These are phyloP conservation scores for Cercospora janseana DNA, from an alignment of 2,329 filamentous ascomycete genomes.

Conservation along the genomic window DNA sequence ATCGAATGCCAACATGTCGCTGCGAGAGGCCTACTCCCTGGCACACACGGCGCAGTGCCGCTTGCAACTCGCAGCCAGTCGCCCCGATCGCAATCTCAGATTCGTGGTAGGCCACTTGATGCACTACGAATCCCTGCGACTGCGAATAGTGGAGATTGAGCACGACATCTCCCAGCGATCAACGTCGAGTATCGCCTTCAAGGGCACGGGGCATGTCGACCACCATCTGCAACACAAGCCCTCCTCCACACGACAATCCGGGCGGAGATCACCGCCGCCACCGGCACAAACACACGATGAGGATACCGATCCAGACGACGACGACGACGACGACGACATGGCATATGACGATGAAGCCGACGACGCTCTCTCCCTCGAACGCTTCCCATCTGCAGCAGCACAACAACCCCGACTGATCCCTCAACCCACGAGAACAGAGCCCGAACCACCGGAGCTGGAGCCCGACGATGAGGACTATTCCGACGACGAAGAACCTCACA, in stretches of 20 bases:
- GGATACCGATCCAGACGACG: slow-evolving; percentile 24
- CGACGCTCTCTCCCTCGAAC: slow-evolving; percentile 30
- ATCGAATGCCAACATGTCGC: slow-evolving; percentile 33
- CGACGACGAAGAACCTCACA: slow-evolving; percentile 32
- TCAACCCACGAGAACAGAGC: slow-evolving; percentile 12
- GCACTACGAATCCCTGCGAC: slow-evolving; percentile 37
- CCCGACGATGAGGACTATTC: slow-evolving; percentile 30
- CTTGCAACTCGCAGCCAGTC: slow-evolving; percentile 35
- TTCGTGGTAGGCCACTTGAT: slow-evolving; percentile 40
- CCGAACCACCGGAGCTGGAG: slow-evolving; percentile 29
- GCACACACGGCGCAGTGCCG: slow-evolving; percentile 40
- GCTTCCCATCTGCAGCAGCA: slow-evolving; percentile 34
- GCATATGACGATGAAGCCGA: slow-evolving; percentile 30
- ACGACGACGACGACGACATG: slow-evolving; percentile 24
- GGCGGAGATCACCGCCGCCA: slow-evolving; percentile 31
- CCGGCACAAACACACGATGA: slow-evolving; percentile 21
- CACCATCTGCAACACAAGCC: slow-evolving; percentile 23
- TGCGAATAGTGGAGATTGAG: slow-evolving; percentile 40
- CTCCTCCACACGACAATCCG: slow-evolving; percentile 28
- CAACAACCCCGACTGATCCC: slow-evolving; percentile 22
- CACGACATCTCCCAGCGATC: slow-evolving; percentile 32
- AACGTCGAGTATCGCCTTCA: slow-evolving; percentile 26
- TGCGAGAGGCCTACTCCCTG: slow-evolving; percentile 37
- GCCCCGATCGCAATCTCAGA: slow-evolving; percentile 37
- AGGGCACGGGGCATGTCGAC: slow-evolving; percentile 31